Base-by-base conservation (phyloP, 1,284 basidiomycete genomes). In the Exsudoporus floridanus region DNA sequence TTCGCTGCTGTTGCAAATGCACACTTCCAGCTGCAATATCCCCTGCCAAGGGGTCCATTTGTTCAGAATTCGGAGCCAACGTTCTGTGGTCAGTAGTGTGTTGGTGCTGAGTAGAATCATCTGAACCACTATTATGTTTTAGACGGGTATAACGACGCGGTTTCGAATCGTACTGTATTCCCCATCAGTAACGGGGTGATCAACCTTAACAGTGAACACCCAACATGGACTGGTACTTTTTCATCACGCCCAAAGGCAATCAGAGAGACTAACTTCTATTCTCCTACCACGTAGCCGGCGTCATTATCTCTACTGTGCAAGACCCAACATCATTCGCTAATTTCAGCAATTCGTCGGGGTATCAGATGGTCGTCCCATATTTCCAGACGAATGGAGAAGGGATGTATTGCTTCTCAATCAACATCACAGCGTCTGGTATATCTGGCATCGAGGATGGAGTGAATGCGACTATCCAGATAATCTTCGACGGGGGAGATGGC, bases 1-100 rank as follows among this genome's bases (percentile, higher is more conserved):
- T 60, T 77, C 34, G 60, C 73, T 14, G 63, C 73, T 30, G 64
- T 75, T 16, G 76, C 73, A 2, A 70, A 73, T 31, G 84, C 81
- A 13, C 85, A 88, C 65, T 86, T 86, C 64, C 78, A 75, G 21
- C 74, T 86, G 27, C 74, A 79, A 55, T 86, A 79, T 59, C 84
- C 85, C 23, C 59, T 69, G 9, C 78, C 81, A 28, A 75, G 84
- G 48, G 84, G 84, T 1, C 61, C 61, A 0, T 84, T 84, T 60
- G 75, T 76, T 41, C 65, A 78, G 31, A 73, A 80, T 53, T 67
- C 72, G 18, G 82, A 86, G 60, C 70, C 73, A 13, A 61, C 68
- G 3, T 81, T 80, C 62, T 79, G 81, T 57, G 75, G 76, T 79
- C 44, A 50, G 75, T 66, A 23, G 39, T 33, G 39, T 35, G 2